These are phyloP conservation scores for Udeniomyces megalosporus DNA, from an alignment of 768 basidiomycete genomes.

Conservation along the genomic window DNA sequence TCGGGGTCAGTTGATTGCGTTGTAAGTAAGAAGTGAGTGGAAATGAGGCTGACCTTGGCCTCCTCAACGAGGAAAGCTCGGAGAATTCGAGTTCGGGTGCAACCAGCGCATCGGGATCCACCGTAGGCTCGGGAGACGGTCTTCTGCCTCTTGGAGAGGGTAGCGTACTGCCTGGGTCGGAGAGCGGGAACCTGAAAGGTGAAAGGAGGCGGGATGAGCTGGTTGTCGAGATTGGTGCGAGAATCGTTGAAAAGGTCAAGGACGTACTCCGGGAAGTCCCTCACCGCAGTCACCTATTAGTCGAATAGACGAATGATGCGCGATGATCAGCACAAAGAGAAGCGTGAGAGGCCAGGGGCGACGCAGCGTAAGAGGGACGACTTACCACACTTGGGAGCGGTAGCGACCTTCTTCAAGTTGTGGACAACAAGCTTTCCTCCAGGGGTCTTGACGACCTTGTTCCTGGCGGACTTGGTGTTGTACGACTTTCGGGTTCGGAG, in stretches of 20 bases:
- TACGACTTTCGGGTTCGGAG: constrained; percentile 96
- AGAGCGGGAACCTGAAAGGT: constrained; percentile 66
- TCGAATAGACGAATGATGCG: constrained; percentile 29
- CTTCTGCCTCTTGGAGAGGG: constrained; percentile 93
- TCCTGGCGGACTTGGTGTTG: constrained; percentile 93
- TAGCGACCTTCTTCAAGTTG: constrained; percentile 85
- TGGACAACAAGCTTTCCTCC: constrained; percentile 87
- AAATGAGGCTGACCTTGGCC: constrained; percentile 43
- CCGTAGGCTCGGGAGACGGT: constrained; percentile 92
- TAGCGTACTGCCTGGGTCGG: constrained; percentile 87
- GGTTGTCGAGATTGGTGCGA: not conserved
- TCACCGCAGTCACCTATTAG: constrained; percentile 95
- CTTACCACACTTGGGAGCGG: constrained; percentile 22
- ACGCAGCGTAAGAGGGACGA: not conserved
- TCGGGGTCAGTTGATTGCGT: not conserved
- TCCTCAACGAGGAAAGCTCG: constrained; percentile 98
- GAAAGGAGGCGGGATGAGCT: not conserved
- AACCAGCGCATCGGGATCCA: constrained; percentile 89
- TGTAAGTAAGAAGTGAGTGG: not conserved
- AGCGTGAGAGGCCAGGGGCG: not conserved
- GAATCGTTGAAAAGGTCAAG: not conserved
- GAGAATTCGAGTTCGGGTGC: constrained; percentile 56
- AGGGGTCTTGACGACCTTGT: constrained; percentile 92
- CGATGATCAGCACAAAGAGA: not conserved
- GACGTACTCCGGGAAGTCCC: constrained; percentile 79